Evolutionary conservation across 768 basidiomycete genomes (phyloP).

Genomic region (Suillus decipiens): DNA sequence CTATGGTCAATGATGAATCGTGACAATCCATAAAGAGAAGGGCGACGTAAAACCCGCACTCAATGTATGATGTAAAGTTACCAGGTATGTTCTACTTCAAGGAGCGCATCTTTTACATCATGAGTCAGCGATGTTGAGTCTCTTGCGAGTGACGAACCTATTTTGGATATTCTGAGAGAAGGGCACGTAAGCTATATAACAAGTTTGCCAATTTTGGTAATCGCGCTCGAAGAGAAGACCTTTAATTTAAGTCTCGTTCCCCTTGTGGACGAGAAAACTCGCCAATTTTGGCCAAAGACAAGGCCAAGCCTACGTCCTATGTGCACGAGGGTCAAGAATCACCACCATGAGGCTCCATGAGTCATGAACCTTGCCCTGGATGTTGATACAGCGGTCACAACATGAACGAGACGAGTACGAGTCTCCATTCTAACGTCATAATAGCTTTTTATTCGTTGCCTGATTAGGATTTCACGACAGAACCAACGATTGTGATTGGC

Average conservation of each 20-base stretch:
- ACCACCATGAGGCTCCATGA: background rate
- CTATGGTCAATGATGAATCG: background rate
- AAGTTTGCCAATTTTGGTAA: background rate
- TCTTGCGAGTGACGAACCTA: no score
- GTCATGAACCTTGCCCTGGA: background rate
- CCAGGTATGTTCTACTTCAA: conserved; percentile 16
- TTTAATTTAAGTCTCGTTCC: background rate
- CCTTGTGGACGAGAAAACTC: background rate
- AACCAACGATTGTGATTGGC: background rate
- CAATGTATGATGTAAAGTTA: background rate
- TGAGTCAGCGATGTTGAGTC: conserved; percentile 9
- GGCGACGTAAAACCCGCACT: background rate
- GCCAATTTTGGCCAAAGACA: background rate
- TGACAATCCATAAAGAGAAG: background rate
- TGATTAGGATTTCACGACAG: background rate
- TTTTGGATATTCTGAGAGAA: no score
- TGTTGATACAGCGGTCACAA: background rate
- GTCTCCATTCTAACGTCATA: no score
- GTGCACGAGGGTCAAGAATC: background rate
- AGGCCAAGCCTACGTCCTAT: background rate
- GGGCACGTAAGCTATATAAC: no score
- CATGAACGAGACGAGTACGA: background rate
- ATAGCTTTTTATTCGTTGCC: background rate
- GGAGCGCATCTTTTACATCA: conserved; percentile 12
- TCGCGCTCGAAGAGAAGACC: background rate